Evolutionary conservation across 176 grass and related monocot genomes (phyloP), one percentile per base, ranked within the genome.

Genomic region (Coix lacrymajobi): DNA sequence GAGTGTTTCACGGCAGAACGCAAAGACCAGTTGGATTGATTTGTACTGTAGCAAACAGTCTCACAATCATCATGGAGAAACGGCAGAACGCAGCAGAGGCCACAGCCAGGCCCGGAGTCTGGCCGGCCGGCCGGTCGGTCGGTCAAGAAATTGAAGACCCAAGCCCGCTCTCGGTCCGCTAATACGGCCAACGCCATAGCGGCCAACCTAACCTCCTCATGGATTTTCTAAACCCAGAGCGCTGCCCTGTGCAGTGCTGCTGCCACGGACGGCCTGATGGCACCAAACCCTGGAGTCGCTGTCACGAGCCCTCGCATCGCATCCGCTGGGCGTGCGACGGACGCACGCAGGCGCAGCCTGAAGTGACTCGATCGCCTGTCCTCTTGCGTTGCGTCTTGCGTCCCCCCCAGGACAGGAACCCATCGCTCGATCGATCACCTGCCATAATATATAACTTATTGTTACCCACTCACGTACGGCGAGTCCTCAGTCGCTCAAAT

Each of bases 101-200:
- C n/a, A n/a, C 37, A 40, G 38, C 8, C 38, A 40, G 22, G 22
- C 1, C 60, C 7, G 38, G 70, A 44, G 32, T 84, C 31, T 25
- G 25, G 29, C 44, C 14, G 77, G 43, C 13, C 66, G 44, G 87
- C 71, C 87, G n/a, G 37, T 38, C 37, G 37, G 51, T 54, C 51
- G 49, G 49, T 52, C 49, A 51, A n/a, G n/a, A n/a, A n/a, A n/a
- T n/a, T n/a, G n/a, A 77, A 90, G 73, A 10, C 39, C 24, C 20
- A 7, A 57, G 17, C 49, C 51, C 7, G 7, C 5, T 4, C n/a
- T 76, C 56, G 77, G 78, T 56, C 71, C 51, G 76, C 56, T 70
- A 89, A 85, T 89, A 77, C 83, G 11, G 73, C 71, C 83, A 71
- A 85, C 29, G 63, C 49, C 69, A 62, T 12, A 76, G n/a, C 49